Evolutionary conservation across 2,329 filamentous ascomycete genomes (phyloP).

Genomic region (Leptographium wingfieldii): DNA sequence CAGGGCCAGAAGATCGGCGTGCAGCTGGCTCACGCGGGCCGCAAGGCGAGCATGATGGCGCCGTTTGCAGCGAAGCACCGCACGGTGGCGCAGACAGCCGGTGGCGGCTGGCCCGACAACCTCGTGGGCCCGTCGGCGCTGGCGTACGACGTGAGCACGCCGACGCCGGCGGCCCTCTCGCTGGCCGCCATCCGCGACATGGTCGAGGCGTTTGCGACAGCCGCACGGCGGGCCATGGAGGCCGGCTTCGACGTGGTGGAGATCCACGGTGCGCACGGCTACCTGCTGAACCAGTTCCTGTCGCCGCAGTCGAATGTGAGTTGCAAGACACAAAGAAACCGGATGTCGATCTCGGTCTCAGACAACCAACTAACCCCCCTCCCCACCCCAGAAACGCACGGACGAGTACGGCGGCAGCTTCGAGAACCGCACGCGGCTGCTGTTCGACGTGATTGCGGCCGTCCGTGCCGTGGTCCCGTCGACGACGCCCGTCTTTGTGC

Average conservation of each 20-base stretch:
- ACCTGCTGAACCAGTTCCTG: slow-evolving; percentile 54
- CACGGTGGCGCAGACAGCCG: slow-evolving; percentile 32
- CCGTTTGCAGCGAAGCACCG: slow-evolving; percentile 49
- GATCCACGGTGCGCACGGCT: slow-evolving; percentile 51
- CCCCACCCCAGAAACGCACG: slow-evolving; percentile 32
- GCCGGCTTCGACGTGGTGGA: slow-evolving; percentile 70
- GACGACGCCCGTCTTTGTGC: slow-evolving; percentile 42
- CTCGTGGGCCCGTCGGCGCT: slow-evolving; percentile 39
- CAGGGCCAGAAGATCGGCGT: slow-evolving; percentile 68
- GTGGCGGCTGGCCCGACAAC: slow-evolving; percentile 44
- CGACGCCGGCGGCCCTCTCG: slow-evolving; percentile 49
- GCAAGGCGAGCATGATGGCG: slow-evolving; percentile 49
- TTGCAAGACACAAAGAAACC: no score
- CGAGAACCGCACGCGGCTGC: slow-evolving; percentile 51
- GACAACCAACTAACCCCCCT: background rate
- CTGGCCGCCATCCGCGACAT: slow-evolving; percentile 53
- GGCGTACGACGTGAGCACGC: slow-evolving; percentile 48
- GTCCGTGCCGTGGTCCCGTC: slow-evolving; percentile 39
- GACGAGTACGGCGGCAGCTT: slow-evolving; percentile 54
- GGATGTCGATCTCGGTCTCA: no score
- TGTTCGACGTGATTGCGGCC: slow-evolving; percentile 39
- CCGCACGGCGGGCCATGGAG: slow-evolving; percentile 46
- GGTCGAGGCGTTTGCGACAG: slow-evolving; percentile 48
- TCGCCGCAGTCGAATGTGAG: slow-evolving; percentile 43
- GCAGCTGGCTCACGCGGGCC: slow-evolving; percentile 71